Evolutionary conservation across 78 protist species (phyloP).

Genomic region (Tieghemostelium lacteum): DNA sequence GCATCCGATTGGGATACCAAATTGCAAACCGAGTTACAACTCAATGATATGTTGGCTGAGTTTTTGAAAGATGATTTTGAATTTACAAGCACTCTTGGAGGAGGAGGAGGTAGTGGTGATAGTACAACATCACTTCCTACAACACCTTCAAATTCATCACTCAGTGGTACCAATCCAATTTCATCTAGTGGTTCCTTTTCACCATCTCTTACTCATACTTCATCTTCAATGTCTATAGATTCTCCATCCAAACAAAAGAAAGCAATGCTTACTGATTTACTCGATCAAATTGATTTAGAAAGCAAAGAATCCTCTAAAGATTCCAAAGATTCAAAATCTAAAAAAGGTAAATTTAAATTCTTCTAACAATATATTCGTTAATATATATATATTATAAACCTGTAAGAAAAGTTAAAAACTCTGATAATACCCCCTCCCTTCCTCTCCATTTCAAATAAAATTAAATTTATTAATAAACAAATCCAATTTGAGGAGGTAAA

Average conservation of each 20-base stretch:
- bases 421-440: too few relatives aligned
- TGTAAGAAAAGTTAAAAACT: too few relatives aligned
- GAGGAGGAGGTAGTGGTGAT: not conserved
- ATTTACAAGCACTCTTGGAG: conserved; percentile 2
- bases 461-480: too few relatives aligned
- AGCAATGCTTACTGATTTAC: conserved; percentile 53
- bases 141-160: not conserved
- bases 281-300: conserved; percentile 72
- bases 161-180: not conserved
- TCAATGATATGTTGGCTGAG: conserved; percentile 53
- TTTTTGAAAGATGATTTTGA: conserved; percentile 67
- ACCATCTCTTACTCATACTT: conserved; percentile 1
- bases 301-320: not conserved
- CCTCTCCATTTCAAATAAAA: too few relatives aligned
- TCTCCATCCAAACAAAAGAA: conserved; percentile 29
- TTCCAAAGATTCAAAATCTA: conserved; percentile 15
- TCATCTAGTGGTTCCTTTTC: conserved; percentile 2
- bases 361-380: too few relatives aligned
- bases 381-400: too few relatives aligned
- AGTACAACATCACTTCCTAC: not conserved
- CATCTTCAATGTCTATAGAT: not conserved
- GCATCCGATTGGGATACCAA: conserved; percentile 68
- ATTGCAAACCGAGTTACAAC: conserved; percentile 62
- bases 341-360: conserved; percentile 71
- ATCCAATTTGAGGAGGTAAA: too few relatives aligned